Percentiles rank a stretch among this genome's conserved stretches.
phyloP scores from a whole-genome alignment of 169 alveolate genomes.

The Cryptosporidium sp. region DNA sequence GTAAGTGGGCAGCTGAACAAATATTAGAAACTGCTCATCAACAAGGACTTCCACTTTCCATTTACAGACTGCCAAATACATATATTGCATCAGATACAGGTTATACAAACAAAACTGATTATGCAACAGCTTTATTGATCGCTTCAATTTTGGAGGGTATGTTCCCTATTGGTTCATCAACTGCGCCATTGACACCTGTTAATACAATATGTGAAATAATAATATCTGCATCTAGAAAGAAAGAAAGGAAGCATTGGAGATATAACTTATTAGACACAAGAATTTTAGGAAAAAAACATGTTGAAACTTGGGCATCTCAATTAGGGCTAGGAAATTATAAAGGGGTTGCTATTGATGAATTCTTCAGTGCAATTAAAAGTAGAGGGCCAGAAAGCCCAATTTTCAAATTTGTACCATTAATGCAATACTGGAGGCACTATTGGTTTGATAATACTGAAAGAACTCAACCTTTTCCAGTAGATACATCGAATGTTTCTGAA shows the following conservation, averaged over 20 bases:
- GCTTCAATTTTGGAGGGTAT: constrained; percentile 80
- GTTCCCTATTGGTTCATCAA: constrained; percentile 81
- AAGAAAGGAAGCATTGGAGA: constrained; percentile 78
- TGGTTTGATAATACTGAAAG: constrained; percentile 80
- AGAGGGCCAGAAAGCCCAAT: constrained; percentile 84
- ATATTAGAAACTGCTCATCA: constrained; percentile 78
- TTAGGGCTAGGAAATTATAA: constrained; percentile 78
- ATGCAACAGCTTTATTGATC: constrained; percentile 81
- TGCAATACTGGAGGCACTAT: constrained; percentile 80
- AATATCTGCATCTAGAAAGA: constrained; percentile 78
- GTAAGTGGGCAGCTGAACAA: constrained; percentile 83
- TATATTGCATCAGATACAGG: constrained; percentile 82
- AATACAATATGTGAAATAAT: constrained; percentile 81
- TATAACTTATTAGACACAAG: constrained; percentile 82
- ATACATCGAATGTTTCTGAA: constrained; percentile 77
- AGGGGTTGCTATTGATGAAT: constrained; percentile 80
- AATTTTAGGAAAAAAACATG: constrained; percentile 65
- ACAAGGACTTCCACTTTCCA: constrained; percentile 79
- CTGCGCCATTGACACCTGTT: constrained; percentile 84
- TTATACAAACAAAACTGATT: constrained; percentile 81
- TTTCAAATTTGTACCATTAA: constrained; percentile 82
- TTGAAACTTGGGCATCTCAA: constrained; percentile 80
- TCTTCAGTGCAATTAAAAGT: constrained; percentile 78
- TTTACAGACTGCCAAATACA: constrained; percentile 83
- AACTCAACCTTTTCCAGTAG: constrained; percentile 79